Percentiles rank a stretch among this genome's conserved stretches.
Evolutionary conservation across 2,329 filamentous ascomycete species (phyloP).

Genomic region (Colletotrichum sp.): DNA sequence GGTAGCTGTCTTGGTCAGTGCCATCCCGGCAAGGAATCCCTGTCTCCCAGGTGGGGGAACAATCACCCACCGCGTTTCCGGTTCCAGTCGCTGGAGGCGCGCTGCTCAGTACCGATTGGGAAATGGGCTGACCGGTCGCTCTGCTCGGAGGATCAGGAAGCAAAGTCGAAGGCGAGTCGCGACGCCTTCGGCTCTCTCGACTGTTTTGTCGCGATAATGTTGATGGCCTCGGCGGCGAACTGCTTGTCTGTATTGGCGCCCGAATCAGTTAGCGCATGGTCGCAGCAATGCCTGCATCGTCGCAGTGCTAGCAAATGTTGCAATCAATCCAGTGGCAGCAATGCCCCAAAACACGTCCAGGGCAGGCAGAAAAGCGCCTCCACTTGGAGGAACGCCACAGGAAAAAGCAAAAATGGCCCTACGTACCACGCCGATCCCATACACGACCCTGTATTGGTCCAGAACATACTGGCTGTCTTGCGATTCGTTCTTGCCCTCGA

Average conservation of each 20-base stretch:
- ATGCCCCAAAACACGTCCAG: constrained; percentile 1
- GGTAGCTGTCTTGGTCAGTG: constrained; percentile 18
- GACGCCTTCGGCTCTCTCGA: background rate
- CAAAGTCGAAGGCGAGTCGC: background rate
- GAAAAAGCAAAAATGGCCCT: constrained; percentile 10
- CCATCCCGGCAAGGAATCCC: constrained; percentile 11
- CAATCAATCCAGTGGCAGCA: constrained; percentile 3
- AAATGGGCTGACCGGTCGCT: background rate
- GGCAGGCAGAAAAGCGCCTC: background rate
- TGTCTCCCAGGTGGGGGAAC: background rate
- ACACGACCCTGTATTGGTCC: constrained; percentile 39
- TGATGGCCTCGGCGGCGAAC: constrained; percentile 13
- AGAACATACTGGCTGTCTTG: constrained; percentile 51
- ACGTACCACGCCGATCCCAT: constrained; percentile 46
- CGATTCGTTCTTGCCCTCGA: constrained; percentile 38
- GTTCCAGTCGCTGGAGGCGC: background rate
- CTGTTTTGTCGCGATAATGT: background rate
- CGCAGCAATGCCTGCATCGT: constrained; percentile 8
- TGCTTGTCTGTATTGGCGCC: constrained; percentile 14
- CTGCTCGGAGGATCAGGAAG: background rate
- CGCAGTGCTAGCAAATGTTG: constrained; percentile 1
- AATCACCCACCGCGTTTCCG: constrained; percentile 1
- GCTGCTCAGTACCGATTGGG: background rate
- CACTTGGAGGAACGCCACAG: constrained; percentile 10
- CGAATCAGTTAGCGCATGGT: constrained; percentile 14